A percentile compares a stretch with the other conserved stretches of the same genome.
Evolutionary conservation across 2,329 filamentous ascomycete species (phyloP).

Genomic region (Sarocladium kiliense): DNA sequence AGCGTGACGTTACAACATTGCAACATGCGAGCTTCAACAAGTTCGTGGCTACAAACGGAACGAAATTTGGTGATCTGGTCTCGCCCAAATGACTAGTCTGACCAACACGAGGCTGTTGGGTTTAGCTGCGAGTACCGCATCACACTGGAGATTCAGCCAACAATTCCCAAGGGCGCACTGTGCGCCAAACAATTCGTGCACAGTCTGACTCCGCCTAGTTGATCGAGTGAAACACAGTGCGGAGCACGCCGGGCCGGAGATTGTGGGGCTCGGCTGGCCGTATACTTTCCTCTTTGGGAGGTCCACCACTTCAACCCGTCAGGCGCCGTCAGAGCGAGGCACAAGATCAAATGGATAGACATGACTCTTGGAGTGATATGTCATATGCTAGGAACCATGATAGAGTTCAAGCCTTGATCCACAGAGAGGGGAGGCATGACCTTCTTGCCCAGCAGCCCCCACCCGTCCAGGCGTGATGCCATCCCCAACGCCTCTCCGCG

Average conservation of each 20-base stretch:
- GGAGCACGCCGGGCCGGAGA: neutral
- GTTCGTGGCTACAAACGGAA: neutral
- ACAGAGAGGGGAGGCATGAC: neutral
- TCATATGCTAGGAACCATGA: neutral
- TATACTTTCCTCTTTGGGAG: constrained; percentile 9
- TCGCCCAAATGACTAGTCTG: neutral
- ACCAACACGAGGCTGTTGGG: neutral
- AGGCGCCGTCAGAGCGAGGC: neutral
- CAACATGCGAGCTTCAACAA: neutral
- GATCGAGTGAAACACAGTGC: neutral
- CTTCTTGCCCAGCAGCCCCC: neutral
- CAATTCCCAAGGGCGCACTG: neutral
- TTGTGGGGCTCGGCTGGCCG: neutral
- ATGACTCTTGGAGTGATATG: neutral
- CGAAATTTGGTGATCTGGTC: neutral
- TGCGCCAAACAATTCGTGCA: neutral
- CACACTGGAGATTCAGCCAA: neutral
- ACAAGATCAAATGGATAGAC: neutral
- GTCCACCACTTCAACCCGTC: neutral
- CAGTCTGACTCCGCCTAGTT: neutral
- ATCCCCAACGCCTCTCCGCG: neutral
- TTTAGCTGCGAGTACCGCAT: neutral
- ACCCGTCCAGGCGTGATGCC: neutral
- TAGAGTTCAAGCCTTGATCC: neutral
- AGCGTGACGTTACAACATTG: neutral